Base-by-base conservation (phyloP, 805 yeast genomes). In the Nakazawaea peltata region DNA sequence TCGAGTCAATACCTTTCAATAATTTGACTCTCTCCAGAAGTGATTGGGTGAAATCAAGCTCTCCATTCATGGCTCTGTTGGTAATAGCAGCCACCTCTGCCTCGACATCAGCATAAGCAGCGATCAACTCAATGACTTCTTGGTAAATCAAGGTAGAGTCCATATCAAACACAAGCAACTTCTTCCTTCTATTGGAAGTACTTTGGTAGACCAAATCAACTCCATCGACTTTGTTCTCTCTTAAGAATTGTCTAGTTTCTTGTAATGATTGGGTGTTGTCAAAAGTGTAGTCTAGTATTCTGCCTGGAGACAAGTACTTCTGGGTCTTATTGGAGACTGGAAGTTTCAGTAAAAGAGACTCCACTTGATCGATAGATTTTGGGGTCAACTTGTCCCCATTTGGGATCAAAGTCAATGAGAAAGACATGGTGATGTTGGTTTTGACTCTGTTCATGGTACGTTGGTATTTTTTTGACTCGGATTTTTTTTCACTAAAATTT, bases 51-150 rank as follows among this genome's bases (percentile, higher is more conserved):
- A 92, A 92, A 54, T 92, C 97, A 14, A 92, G 63, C 52, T 90
- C 95, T 19, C 97, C 97, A 48, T 90, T 88, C 99, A 92, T 92
- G 15, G 98, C 97, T 18, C 85, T 69, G 26, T 81, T 85, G 2
- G 99, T 92, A 47, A 92, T 88, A 21, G 69, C 81, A 4, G 90
- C 82, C 5, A 92, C 98, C 54, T 85, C 67, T 5, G 69, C 76
- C 51, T 92, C 96, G 23, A 92, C 94, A 45, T 73, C 69, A n/a
- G 96, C 97, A 48, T 84, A 81, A 0, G 86, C 86, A 2, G 98
- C 98, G 45, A 92, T 90, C 51, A 92, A 59, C 53, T 92, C 99
- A 46, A 92, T 92, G 26, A 92, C 97, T 59, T 92, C 99, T 59
- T 92, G 97, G 54, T 82, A 79, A 44, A 92, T 92, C 51, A 92